Conservation (phyloP, 306 rosid species). For the Begonia masoniana region DNA sequence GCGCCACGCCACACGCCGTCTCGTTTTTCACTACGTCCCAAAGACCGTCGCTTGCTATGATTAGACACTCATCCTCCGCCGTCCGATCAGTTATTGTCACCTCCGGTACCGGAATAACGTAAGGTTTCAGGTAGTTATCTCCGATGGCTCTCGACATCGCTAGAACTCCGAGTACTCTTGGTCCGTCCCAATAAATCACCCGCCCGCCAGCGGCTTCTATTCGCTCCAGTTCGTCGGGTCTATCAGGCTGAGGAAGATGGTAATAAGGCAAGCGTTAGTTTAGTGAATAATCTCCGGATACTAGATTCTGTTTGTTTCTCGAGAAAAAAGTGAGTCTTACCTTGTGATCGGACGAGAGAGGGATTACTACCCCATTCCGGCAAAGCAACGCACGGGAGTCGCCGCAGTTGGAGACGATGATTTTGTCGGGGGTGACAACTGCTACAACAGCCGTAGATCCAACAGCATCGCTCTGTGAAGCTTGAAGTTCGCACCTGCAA, state of each 20-base stretch:
- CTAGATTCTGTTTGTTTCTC: neutral
- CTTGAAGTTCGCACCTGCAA: slow-evolving; percentile 40
- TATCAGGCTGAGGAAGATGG: slow-evolving; percentile 49
- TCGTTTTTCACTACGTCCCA: slow-evolving; percentile 93
- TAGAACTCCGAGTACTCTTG: slow-evolving; percentile 78
- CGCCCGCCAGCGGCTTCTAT: slow-evolving; percentile 75
- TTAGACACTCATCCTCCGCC: slow-evolving; percentile 62
- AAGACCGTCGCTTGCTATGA: slow-evolving; percentile 75
- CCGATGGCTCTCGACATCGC: slow-evolving; percentile 96
- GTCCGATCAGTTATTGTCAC: slow-evolving; percentile 53
- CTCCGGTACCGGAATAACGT: slow-evolving; percentile 82
- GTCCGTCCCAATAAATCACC: slow-evolving; percentile 81
- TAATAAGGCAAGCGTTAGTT: too few species aligned
- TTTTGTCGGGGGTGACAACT: slow-evolving; percentile 35
- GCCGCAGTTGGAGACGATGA: slow-evolving; percentile 78
- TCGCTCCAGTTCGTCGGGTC: slow-evolving; percentile 70
- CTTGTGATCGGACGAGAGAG: slow-evolving; percentile 85
- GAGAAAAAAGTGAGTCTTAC: slow-evolving; percentile 11
- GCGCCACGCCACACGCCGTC: slow-evolving; percentile 66
- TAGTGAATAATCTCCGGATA: too few species aligned
- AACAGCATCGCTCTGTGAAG: slow-evolving; percentile 76
- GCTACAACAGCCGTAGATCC: slow-evolving; percentile 80
- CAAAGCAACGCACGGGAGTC: slow-evolving; percentile 90
- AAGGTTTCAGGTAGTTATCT: slow-evolving; percentile 69
- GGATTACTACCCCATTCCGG: slow-evolving; percentile 48